Conservation (phyloP, 345 rosid species). For the Syzygium oleosum region DNA sequence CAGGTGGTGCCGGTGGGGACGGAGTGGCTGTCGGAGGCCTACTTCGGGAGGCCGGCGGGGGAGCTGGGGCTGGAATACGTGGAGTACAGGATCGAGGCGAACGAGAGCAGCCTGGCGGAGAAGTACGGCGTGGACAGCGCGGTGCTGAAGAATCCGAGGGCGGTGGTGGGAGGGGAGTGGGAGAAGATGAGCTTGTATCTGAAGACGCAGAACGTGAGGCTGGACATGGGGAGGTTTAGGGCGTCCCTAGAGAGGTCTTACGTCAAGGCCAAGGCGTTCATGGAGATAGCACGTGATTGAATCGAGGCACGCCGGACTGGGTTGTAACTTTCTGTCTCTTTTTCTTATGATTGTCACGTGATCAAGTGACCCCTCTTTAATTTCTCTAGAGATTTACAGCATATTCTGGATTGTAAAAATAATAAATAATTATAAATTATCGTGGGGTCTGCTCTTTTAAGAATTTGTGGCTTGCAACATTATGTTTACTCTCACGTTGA, state of each 20-base stretch:
- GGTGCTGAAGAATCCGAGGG: conserved; percentile 16
- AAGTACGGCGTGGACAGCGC: conserved; percentile 1
- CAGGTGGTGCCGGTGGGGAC: conserved; percentile 29
- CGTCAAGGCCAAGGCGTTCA: conserved; percentile 26
- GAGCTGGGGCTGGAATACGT: conserved; percentile 22
- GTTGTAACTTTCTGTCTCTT: no score
- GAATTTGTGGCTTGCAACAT: no score
- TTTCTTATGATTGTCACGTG: no score
- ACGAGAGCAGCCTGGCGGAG: conserved; percentile 26
- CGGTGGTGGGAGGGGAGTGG: conserved; percentile 13
- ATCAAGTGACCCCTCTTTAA: no score
- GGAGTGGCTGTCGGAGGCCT: conserved; percentile 14
- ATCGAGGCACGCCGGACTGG: neutral
- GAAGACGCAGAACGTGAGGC: conserved; percentile 40
- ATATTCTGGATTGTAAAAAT: no score
- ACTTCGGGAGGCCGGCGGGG: conserved; percentile 13
- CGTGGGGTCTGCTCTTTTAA: no score
- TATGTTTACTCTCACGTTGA: no score
- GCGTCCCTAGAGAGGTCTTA: conserved; percentile 25
- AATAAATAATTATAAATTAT: no score
- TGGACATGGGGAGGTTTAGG: conserved; percentile 37
- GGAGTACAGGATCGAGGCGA: conserved; percentile 10
- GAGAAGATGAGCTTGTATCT: conserved; percentile 5
- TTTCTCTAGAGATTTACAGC: no score
- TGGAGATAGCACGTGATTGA: conserved; percentile 4